Evolutionary conservation across 1,284 basidiomycete genomes (phyloP).

Genomic region (Pseudozyma sp.): DNA sequence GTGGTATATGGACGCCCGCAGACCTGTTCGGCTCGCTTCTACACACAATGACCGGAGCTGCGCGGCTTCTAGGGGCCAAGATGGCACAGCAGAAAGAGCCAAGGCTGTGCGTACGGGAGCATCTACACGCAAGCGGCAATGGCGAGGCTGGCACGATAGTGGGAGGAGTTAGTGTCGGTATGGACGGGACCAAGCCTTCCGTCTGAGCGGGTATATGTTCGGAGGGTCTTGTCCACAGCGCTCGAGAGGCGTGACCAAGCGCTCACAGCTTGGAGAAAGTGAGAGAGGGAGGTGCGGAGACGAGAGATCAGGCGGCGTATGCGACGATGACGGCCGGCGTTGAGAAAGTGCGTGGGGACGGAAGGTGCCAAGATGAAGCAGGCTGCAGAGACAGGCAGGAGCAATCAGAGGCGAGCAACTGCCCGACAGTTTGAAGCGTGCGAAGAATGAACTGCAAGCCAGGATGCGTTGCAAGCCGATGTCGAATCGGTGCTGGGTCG

Average conservation of each 20-base stretch:
- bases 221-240: background rate
- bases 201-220: background rate
- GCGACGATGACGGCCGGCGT: conserved; percentile 9
- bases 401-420: conserved; percentile 16
- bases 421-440: conserved; percentile 27
- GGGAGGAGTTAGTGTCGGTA: background rate
- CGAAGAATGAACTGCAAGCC: conserved; percentile 27
- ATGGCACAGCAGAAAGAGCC: too few relatives aligned
- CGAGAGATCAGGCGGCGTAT: conserved; percentile 2
- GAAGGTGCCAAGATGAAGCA: conserved; percentile 25
- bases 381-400: conserved; percentile 15
- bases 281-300: background rate
- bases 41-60: too few relatives aligned
- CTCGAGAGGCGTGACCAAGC: background rate
- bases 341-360: conserved; percentile 25
- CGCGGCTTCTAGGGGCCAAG: too few relatives aligned
- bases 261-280: background rate
- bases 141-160: conserved; percentile 2
- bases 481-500: background rate
- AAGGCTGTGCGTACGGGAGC: conserved; percentile 4
- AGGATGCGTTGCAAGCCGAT: conserved; percentile 1
- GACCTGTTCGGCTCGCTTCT: background rate
- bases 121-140: conserved; percentile 22
- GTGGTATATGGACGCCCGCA: background rate
- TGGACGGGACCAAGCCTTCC: background rate